These are phyloP conservation scores for Chaetomium sp. DNA, from an alignment of 2,329 filamentous ascomycete genomes.

Conservation along the genomic window DNA sequence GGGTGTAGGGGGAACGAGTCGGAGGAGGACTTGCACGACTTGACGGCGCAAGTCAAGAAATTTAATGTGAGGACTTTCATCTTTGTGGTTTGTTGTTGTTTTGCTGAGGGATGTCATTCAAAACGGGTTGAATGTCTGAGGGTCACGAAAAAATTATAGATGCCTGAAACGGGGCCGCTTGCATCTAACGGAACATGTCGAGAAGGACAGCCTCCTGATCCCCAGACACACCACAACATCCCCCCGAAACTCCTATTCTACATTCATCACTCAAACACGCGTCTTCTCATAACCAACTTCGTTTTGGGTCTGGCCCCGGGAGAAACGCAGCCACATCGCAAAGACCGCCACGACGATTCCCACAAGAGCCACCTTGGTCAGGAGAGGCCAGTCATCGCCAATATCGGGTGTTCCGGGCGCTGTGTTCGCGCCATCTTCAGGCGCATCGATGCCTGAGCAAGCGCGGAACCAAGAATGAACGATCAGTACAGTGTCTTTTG, in stretches of 20 bases:
- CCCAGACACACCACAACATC: not conserved
- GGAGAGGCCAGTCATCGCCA: slow-evolving; percentile 45
- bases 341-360: slow-evolving; percentile 51
- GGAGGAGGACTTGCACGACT: slow-evolving; percentile 82
- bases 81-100: slow-evolving; percentile 30
- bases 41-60: slow-evolving; percentile 94
- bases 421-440: slow-evolving; percentile 42
- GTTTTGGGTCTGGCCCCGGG: slow-evolving; percentile 40
- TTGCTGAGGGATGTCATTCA: not conserved
- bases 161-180: slow-evolving; percentile 27
- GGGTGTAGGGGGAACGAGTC: slow-evolving; percentile 89
- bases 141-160: slow-evolving; percentile 21
- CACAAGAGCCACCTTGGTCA: slow-evolving; percentile 56
- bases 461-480: slow-evolving; percentile 37
- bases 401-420: slow-evolving; percentile 42
- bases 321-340: slow-evolving; percentile 49
- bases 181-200: slow-evolving; percentile 17
- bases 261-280: slow-evolving; percentile 39
- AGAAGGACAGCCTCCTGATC: not conserved
- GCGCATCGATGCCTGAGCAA: slow-evolving; percentile 38
- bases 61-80: slow-evolving; percentile 98
- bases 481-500: slow-evolving; percentile 39
- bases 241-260: not conserved
- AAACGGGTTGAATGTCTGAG: slow-evolving; percentile 18
- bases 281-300: slow-evolving; percentile 49